Conservation (phyloP, 331 rosid species). For the Telfairia occidentalis region DNA sequence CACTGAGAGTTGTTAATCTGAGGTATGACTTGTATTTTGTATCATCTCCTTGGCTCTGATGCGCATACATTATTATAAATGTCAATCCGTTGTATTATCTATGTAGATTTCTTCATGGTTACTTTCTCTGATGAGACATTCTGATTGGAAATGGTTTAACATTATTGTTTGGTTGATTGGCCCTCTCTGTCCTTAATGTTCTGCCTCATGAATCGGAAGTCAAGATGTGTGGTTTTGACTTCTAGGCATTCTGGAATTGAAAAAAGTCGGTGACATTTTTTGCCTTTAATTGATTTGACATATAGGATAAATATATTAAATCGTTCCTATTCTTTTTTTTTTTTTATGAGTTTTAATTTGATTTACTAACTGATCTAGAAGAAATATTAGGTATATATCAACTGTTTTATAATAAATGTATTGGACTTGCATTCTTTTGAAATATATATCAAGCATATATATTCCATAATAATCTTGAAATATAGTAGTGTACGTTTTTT, state of each 20-base stretch:
- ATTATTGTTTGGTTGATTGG: background rate
- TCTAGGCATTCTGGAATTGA: background rate
- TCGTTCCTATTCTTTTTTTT: too few species aligned
- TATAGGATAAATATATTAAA: too few species aligned
- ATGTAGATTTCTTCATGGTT: conserved; percentile 9
- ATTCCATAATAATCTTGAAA: too few species aligned
- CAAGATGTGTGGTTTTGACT: background rate
- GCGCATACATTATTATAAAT: conserved; percentile 1
- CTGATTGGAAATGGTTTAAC: conserved; percentile 9
- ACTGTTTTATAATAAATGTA: too few species aligned
- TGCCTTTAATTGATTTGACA: too few species aligned
- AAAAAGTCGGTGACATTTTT: too few species aligned
- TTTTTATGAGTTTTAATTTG: too few species aligned
- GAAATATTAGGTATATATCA: too few species aligned
- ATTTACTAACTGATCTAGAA: too few species aligned
- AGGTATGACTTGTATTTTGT: conserved; percentile 10
- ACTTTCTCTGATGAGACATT: background rate
- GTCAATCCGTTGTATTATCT: conserved; percentile 9
- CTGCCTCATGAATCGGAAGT: background rate
- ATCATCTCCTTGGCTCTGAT: conserved; percentile 1
- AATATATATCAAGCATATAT: too few species aligned
- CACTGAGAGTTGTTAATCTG: conserved; percentile 1
- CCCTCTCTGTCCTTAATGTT: background rate
- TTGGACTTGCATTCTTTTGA: too few species aligned
- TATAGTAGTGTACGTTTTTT: too few species aligned